Base-by-base conservation (phyloP, 768 basidiomycete genomes). In the Solioccasus polychromus region DNA sequence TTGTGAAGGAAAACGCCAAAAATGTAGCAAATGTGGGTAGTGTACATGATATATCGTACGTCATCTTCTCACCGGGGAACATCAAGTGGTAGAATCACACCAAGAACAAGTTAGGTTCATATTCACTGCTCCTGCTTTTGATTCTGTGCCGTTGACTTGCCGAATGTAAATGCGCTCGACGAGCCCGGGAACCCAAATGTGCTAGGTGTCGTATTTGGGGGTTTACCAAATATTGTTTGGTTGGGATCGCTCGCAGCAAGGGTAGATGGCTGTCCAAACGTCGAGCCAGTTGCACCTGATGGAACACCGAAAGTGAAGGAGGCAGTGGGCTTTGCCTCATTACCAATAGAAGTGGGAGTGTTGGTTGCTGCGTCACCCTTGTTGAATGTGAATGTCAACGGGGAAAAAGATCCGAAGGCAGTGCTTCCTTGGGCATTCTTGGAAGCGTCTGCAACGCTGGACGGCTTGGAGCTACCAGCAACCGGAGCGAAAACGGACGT, bases 71-170 rank as follows among this genome's bases (percentile, higher is more conserved):
- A 26, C 6, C 26, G 26, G 26, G 26, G 26, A 26, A n/a, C n/a
- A n/a, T 26, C 26, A 26, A 11, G 26, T 11, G 20, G 22, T 23
- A 32, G n/a, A n/a, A n/a, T n/a, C n/a, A n/a, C n/a, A n/a, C n/a
- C n/a, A n/a, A n/a, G n/a, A n/a, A n/a, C n/a, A 11, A 26, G 26
- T 11, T 11, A 6, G 6, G 26, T 31, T 31, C 19, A 23, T 17
- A 26, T 38, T 61, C 44, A 64, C 20, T 71, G 66, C 45, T 68
- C 64, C 52, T 63, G 61, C 47, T 64, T 64, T 50, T 64, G 63
- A 23, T 58, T 67, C 35, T 67, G 64, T 22, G 58, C 37, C 24
- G 51, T 35, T 26, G 66, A 42, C 29, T 66, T 66, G 17, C 59
- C 53, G 45, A 66, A 65, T 17, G 51, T 31, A 17, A 63, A 55